Base-by-base conservation (phyloP, 2,329 filamentous ascomycete genomes). In the Pestalotiopsis sp. region DNA sequence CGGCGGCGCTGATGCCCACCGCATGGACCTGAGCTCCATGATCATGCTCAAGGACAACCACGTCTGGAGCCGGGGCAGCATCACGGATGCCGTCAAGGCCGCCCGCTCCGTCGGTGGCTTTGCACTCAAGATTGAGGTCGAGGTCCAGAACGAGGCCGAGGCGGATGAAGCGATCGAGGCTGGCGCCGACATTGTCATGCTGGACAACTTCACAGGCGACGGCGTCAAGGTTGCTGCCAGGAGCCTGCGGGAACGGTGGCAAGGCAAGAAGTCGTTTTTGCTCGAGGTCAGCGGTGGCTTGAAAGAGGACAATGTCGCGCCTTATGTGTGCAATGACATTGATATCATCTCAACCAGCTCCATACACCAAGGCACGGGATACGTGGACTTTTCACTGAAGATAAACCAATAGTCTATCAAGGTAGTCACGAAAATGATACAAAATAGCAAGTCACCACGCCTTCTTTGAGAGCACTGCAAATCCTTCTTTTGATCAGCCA, bases 41-140 rank as follows among this genome's bases (percentile, higher is more conserved):
- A 95, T 95, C 68, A 99, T 99, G 96, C 87, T 99, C 72, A 99
- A 99, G 84, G 96, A 99, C 82, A 99, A 99, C 82, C 96, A 99
- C 82, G 92, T 99, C 68, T 98, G 95, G 92, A 94, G 93, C 71
- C 91, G 92, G 67, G 92, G 92, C 31, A 93, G 92, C 78, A 98
- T 99, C 80, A 90, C 92, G 1, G 90, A 92, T 25, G 96, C 96
- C 5, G 95, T 99, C 27, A 84, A 85, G 56, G 93, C 95, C 2
- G 96, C 96, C 27, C 93, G 93, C 79, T 86, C 90, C 12, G 93
- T 92, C 0, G 95, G 91, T 9, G 96, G 96, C 0, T 99, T 98
- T 81, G 90, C 93, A 56, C 86, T 97, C 69, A 99, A 98, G 86
- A 88, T 99, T 56, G 96, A 99, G 83, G 96, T 99, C 27, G 95